phyloP scores from a whole-genome alignment of 225 moss, liverwort and hornwort species.

The Physcomitrellopsis africana region DNA sequence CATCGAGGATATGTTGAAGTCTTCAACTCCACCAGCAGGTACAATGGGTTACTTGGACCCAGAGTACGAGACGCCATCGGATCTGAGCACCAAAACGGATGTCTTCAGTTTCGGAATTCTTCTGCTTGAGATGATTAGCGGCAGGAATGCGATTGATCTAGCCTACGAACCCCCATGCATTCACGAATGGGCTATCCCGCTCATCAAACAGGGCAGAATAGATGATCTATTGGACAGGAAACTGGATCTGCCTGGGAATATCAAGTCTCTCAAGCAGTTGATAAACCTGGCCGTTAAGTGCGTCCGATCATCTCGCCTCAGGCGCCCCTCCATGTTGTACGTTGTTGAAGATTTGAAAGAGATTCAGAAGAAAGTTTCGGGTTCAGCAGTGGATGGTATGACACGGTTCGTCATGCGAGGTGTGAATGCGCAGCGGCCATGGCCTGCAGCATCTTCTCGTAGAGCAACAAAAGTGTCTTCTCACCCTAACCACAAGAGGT shows the following conservation, averaged over 20 bases:
- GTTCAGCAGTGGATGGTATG: conserved; percentile 46
- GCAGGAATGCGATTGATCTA: conserved; percentile 63
- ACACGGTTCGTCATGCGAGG: conserved; percentile 43
- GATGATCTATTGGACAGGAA: conserved; percentile 53
- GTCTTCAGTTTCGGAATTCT: conserved; percentile 75
- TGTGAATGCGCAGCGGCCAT: conserved; percentile 48
- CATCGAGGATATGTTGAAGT: conserved; percentile 60
- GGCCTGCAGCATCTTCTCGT: conserved; percentile 45
- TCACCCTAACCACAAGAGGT: conserved; percentile 46
- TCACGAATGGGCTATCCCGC: conserved; percentile 68
- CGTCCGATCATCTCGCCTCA: conserved; percentile 23
- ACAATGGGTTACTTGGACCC: conserved; percentile 75
- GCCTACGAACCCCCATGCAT: conserved; percentile 65
- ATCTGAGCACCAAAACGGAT: conserved; percentile 68
- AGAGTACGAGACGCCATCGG: conserved; percentile 61
- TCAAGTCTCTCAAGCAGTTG: conserved; percentile 34
- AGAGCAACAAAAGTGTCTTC: conserved; percentile 43
- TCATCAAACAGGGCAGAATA: conserved; percentile 55
- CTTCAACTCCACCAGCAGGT: conserved; percentile 61
- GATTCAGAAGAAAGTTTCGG: conserved; percentile 17
- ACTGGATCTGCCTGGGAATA: conserved; percentile 11
- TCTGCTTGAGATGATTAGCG: conserved; percentile 63
- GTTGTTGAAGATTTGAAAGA: conserved; percentile 36
- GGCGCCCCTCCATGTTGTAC: conserved; percentile 34
- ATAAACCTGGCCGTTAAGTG: conserved; percentile 32